Evolutionary conservation across 176 grass and related monocot genomes (phyloP).

Genomic region (Zoysia pacifica): DNA sequence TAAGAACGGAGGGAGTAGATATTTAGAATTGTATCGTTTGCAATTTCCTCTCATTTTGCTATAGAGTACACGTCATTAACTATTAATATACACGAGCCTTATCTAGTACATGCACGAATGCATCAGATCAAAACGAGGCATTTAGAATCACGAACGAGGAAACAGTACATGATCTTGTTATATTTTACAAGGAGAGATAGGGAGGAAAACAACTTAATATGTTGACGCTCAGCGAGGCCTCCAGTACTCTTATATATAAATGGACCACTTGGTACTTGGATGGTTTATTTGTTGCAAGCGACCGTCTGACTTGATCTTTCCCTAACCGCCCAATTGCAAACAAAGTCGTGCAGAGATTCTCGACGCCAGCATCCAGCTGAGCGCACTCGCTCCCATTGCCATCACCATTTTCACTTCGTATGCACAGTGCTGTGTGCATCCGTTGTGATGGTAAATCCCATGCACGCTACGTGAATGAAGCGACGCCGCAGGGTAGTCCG

Average conservation of each 20-base stretch:
- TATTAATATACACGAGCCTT: background rate
- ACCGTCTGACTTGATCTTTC: background rate
- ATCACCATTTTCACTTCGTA: background rate
- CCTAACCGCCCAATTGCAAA: background rate
- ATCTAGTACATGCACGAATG: background rate
- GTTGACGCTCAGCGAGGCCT: background rate
- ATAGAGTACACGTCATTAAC: background rate
- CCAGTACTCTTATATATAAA: background rate
- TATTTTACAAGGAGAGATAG: background rate
- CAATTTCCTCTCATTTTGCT: background rate
- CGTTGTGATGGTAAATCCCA: background rate
- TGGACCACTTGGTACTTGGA: slow-evolving; percentile 2
- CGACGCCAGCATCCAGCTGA: background rate
- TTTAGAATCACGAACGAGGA: background rate
- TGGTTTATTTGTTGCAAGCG: background rate
- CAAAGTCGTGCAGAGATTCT: slow-evolving; percentile 21
- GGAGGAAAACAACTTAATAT: background rate
- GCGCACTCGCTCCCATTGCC: background rate
- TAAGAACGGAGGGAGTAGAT: too few species aligned
- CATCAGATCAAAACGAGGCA: background rate
- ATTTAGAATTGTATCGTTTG: background rate
- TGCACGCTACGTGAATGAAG: slow-evolving; percentile 13
- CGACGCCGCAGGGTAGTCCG: too few species aligned
- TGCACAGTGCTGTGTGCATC: background rate
- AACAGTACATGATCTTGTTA: background rate